Evolutionary conservation across 192 early-diverging fungal species (phyloP), one percentile per base, ranked within the genome.

Genomic region (Coemansia sp.): DNA sequence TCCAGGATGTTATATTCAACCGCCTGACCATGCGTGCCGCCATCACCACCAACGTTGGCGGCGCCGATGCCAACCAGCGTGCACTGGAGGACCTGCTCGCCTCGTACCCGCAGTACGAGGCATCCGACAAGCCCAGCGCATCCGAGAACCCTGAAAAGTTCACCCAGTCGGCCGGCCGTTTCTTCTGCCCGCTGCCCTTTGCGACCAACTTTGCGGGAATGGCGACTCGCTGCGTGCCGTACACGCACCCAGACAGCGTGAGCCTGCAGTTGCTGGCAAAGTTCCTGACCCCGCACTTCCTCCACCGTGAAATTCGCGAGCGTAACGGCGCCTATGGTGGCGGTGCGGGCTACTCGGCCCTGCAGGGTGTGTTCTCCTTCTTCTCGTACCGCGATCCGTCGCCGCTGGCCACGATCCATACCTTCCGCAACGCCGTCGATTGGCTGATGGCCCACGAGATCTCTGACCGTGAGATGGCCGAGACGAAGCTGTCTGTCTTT

Each of bases 301-400:
- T 98, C n/a, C 94, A 98, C 66, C 88, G 91, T 34, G 94, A 98
- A 69, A 87, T 98, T 38, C 85, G 94, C 54, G 94, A 98, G 56
- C 92, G 89, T 77, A 91, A 91, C 57, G 94, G 94, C 21, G 94
- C 94, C 3, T 98, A 98, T 64, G 92, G 93, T 19, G 94, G 88
- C n/a, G 91, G 91, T 9, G 82, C 90, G 1, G 46, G 56, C 1
- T 92, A 86, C 65, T 75, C 79, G n/a, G 64, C 84, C 0, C 54
- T 82, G 0, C 83, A 84, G 14, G 93, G 92, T 11, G 45, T 90
- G 10, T 86, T 96, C 50, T 85, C 85, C 2, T 88, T 96, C 68
- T 91, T 75, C 50, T 93, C 93, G 21, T 98, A 98, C 78, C 85
- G 94, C 28, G 94, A 98, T 57, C 94, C 94, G 9, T 78, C 76